These are phyloP conservation scores for Cerrena zonata DNA, from an alignment of 1,284 basidiomycete species.

Conservation along the genomic window DNA sequence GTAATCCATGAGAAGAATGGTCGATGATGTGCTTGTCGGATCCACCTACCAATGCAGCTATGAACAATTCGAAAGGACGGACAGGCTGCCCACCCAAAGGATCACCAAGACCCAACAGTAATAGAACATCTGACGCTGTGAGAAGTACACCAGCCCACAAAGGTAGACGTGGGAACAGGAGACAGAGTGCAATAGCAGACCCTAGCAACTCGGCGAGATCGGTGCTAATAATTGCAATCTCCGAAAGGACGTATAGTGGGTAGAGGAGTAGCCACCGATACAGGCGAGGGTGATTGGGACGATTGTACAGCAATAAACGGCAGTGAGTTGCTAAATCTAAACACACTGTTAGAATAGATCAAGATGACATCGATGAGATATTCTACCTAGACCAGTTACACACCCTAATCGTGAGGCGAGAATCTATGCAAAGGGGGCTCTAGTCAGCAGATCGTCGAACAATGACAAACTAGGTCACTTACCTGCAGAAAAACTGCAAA, in stretches of 20 bases:
- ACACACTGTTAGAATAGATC: neutral
- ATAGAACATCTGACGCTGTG: constrained; percentile 78
- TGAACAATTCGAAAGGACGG: constrained; percentile 69
- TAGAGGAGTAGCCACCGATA: constrained; percentile 66
- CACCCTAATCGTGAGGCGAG: constrained; percentile 61
- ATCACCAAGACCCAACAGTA: constrained; percentile 64
- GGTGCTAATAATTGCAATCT: constrained; percentile 81
- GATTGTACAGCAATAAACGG: constrained; percentile 63
- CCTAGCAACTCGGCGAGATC: constrained; percentile 77
- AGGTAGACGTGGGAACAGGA: constrained; percentile 77
- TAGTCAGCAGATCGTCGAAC: neutral
- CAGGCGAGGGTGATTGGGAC: constrained; percentile 54
- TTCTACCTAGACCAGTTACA: constrained; percentile 60
- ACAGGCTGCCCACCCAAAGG: constrained; percentile 54
- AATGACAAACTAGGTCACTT: constrained; percentile 5
- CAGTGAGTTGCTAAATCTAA: constrained; percentile 70
- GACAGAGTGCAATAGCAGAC: constrained; percentile 70
- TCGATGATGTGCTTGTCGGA: constrained; percentile 5
- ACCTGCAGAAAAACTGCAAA: constrained; percentile 78
- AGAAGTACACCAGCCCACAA: constrained; percentile 80
- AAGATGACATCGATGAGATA: neutral
- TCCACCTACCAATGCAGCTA: constrained; percentile 49
- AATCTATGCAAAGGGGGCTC: constrained; percentile 33
- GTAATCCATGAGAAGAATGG: neutral
- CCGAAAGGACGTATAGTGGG: constrained; percentile 63